These are phyloP conservation scores for Colletotrichum sp. DNA, from an alignment of 2,329 filamentous ascomycete species.

Conservation along the genomic window DNA sequence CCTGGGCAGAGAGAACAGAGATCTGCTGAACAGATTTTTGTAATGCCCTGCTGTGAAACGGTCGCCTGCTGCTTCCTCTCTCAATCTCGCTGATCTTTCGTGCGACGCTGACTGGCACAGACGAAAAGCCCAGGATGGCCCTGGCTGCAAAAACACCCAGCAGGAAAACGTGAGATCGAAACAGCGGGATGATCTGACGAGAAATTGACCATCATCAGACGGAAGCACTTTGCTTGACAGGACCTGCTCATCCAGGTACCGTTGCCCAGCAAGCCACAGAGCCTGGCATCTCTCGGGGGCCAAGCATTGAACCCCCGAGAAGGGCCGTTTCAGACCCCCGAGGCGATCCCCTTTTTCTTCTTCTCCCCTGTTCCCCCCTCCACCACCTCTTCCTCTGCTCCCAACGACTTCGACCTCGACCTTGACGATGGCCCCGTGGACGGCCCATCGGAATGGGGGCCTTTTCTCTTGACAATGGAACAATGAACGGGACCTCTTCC, in stretches of 20 bases:
- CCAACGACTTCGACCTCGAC: background rate
- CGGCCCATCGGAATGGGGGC: background rate
- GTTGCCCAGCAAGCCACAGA: background rate
- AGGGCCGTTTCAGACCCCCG: constrained; percentile 17
- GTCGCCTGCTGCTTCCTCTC: background rate
- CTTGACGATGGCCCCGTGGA: background rate
- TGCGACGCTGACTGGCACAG: background rate
- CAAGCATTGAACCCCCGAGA: constrained; percentile 13
- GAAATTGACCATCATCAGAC: background rate
- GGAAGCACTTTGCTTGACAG: background rate
- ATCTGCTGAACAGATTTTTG: background rate
- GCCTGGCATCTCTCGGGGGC: background rate
- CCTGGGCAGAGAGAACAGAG: background rate
- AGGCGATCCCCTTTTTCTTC: constrained; percentile 11
- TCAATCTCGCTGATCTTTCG: background rate
- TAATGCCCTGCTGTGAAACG: background rate
- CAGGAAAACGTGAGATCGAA: constrained; percentile 8
- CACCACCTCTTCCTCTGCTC: background rate
- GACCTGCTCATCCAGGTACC: background rate
- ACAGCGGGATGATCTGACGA: constrained; percentile 17
- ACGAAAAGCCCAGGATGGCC: background rate
- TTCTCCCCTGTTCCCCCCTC: background rate
- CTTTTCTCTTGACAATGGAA: background rate
- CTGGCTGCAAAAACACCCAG: background rate
- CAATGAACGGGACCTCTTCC: background rate